These are phyloP conservation scores for Trichoderma sp. DNA, from an alignment of 2,329 filamentous ascomycete genomes.

Conservation along the genomic window DNA sequence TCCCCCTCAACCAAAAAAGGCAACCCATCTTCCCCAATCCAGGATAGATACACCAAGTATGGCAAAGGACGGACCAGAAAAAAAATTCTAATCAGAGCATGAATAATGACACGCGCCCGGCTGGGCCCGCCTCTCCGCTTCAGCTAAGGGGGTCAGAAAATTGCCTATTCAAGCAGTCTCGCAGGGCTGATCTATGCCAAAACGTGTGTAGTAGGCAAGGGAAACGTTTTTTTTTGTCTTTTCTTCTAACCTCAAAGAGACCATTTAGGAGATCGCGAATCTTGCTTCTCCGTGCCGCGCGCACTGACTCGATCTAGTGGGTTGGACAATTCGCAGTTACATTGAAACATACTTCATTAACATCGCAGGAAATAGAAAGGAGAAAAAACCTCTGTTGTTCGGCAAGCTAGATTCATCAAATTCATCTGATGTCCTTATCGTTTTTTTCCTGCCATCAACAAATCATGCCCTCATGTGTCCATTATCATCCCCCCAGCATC, in stretches of 20 bases:
- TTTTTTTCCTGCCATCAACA: constrained; percentile 22
- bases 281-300: not conserved
- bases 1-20: constrained; percentile 25
- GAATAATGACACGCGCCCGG: not conserved
- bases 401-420: constrained; percentile 27
- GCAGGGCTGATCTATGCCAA: constrained; percentile 18
- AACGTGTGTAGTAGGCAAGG: not conserved
- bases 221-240: not conserved
- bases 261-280: constrained; percentile 5
- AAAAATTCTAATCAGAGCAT: constrained; percentile 25
- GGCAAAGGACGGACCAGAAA: not conserved
- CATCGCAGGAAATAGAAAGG: constrained; percentile 24
- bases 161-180: constrained; percentile 20
- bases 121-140: not conserved
- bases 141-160: constrained; percentile 9
- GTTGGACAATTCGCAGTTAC: not conserved
- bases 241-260: constrained; percentile 19
- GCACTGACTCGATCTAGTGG: not conserved
- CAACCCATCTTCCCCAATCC: constrained; percentile 26
- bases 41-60: constrained; percentile 19
- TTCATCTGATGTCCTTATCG: constrained; percentile 24
- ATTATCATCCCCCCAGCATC: constrained; percentile 27
- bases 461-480: constrained; percentile 28
- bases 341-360: not conserved
- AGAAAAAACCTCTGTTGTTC: constrained; percentile 20